A percentile compares a stretch with the other conserved stretches of the same genome.
phyloP scores from a whole-genome alignment of 2,329 filamentous ascomycete species.

The Talaromyces rugulosus region DNA sequence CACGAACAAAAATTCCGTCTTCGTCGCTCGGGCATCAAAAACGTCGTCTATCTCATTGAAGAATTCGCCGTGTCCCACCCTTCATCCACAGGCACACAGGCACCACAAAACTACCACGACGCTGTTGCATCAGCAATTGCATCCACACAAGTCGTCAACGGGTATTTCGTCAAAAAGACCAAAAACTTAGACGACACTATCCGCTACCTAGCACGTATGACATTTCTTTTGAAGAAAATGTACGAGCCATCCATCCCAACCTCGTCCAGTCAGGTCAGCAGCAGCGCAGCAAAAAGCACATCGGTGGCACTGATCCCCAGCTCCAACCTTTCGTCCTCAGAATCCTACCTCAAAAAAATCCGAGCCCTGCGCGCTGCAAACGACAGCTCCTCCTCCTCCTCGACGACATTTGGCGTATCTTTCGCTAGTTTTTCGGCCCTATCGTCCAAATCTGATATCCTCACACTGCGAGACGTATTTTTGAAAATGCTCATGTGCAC shows the following conservation, averaged over 20 bases:
- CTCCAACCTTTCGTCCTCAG: conserved; percentile 54
- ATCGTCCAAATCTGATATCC: conserved; percentile 68
- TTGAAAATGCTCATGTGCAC: conserved; percentile 86
- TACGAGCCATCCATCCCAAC: conserved; percentile 40
- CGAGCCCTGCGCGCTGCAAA: conserved; percentile 52
- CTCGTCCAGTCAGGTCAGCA: conserved; percentile 10
- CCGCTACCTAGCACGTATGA: conserved; percentile 69
- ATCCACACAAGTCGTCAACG: conserved; percentile 72
- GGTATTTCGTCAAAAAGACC: conserved; percentile 74
- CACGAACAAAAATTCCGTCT: conserved; percentile 82
- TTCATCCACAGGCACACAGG: conserved; percentile 30
- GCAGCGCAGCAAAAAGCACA: conserved; percentile 24
- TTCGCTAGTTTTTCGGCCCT: conserved; percentile 69
- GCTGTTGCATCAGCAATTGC: conserved; percentile 69
- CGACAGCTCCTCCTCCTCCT: not conserved
- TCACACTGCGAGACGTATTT: conserved; percentile 70
- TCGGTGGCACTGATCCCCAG: conserved; percentile 63
- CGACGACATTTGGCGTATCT: conserved; percentile 56
- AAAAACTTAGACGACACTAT: conserved; percentile 73
- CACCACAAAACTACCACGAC: conserved; percentile 54
- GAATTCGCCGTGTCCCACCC: conserved; percentile 59
- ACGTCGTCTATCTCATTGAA: conserved; percentile 75
- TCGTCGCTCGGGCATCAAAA: conserved; percentile 65
- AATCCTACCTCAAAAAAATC: conserved; percentile 63
- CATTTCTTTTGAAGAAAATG: conserved; percentile 59